Evolutionary conservation across 345 rosid species (phyloP).

Genomic region (Pugionium cornutum): DNA sequence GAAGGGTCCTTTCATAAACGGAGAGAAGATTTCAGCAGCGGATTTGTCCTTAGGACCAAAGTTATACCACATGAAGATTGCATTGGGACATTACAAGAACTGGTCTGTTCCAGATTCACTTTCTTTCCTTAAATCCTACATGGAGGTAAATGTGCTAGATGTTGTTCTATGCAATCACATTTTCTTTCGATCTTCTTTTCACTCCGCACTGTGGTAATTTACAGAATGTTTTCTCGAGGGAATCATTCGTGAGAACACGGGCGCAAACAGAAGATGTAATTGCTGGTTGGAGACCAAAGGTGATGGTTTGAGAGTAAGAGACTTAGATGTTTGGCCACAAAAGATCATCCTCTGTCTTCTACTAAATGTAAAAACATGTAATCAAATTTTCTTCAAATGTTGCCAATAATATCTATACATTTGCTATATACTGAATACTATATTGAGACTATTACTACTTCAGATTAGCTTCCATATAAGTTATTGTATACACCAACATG

Average conservation of each 20-base stretch:
- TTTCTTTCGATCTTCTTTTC: background rate
- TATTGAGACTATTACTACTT: background rate
- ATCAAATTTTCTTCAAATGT: conserved; percentile 12
- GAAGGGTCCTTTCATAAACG: conserved; percentile 88
- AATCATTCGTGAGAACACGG: conserved; percentile 67
- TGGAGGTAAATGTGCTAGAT: conserved; percentile 59
- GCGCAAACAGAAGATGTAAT: conserved; percentile 79
- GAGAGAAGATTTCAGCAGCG: conserved; percentile 78
- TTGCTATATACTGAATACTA: conserved; percentile 1
- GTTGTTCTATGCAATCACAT: background rate
- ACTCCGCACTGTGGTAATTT: conserved; percentile 8
- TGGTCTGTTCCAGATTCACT: conserved; percentile 90
- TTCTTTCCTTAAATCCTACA: conserved; percentile 60
- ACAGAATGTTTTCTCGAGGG: conserved; percentile 76
- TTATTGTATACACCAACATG: too few relatives aligned
- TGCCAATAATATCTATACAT: background rate
- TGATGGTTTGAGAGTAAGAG: conserved; percentile 56
- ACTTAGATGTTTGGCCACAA: conserved; percentile 1
- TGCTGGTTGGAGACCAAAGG: conserved; percentile 94
- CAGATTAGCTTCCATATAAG: too few relatives aligned
- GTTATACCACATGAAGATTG: conserved; percentile 79
- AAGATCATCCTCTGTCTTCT: conserved; percentile 19
- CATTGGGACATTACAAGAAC: conserved; percentile 78
- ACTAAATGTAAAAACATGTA: conserved; percentile 18
- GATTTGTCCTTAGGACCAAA: conserved; percentile 85